Conservation (phyloP, 768 basidiomycete species). For the Brasilioporus rufonigricans region DNA sequence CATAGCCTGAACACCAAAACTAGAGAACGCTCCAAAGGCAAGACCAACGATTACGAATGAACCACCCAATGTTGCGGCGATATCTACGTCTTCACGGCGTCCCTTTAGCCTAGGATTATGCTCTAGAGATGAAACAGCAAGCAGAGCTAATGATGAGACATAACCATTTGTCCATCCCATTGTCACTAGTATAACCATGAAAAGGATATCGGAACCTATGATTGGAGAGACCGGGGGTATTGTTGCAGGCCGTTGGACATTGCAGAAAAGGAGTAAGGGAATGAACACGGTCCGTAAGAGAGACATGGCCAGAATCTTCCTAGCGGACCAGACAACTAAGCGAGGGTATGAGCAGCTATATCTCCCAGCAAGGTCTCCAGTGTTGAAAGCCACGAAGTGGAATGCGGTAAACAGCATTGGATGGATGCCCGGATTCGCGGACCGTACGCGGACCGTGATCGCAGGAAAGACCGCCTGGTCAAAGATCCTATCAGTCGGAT, state of each 20-base stretch:
- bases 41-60: constrained; percentile 80
- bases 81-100: constrained; percentile 73
- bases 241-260: constrained; percentile 54
- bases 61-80: constrained; percentile 77
- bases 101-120: constrained; percentile 75
- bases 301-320: constrained; percentile 59
- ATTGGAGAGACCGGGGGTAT: constrained; percentile 31
- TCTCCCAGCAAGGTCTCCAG: constrained; percentile 70
- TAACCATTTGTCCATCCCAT: constrained; percentile 87
- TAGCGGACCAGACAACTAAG: constrained; percentile 67
- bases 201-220: constrained; percentile 75
- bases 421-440: constrained; percentile 64
- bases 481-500: constrained; percentile 5
- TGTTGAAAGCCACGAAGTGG: constrained; percentile 76
- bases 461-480: constrained; percentile 82
- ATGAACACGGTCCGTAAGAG: constrained; percentile 77
- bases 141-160: constrained; percentile 74
- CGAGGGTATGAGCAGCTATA: constrained; percentile 63
- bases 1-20: constrained; percentile 73
- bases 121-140: constrained; percentile 76
- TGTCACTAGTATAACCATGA: constrained; percentile 65
- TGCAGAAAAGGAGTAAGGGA: constrained; percentile 87
- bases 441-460: constrained; percentile 72
- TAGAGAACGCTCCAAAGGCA: constrained; percentile 69
- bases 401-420: constrained; percentile 80